Conservation (phyloP, 768 basidiomycete species). For the Sarcodon sp. region DNA sequence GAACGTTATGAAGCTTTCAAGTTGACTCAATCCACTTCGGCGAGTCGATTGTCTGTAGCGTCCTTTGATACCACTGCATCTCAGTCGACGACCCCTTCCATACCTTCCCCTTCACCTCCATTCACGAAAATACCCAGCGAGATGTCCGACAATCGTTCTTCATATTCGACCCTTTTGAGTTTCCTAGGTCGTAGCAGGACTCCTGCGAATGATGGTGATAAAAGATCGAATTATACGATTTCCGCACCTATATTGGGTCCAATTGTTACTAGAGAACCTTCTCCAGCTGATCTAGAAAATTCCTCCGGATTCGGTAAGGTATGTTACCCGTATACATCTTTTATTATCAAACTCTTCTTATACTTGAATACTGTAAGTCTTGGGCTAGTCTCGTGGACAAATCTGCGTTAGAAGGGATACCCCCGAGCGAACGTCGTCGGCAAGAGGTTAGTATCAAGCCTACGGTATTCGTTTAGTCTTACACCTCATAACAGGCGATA, state of each 20-base stretch:
- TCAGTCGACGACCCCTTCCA: constrained; percentile 20
- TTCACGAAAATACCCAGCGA: background rate
- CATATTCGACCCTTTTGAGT: constrained; percentile 37
- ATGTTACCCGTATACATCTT: constrained; percentile 11
- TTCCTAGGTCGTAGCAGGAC: constrained; percentile 55
- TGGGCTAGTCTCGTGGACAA: constrained; percentile 92
- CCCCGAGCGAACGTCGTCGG: constrained; percentile 63
- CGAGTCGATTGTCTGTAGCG: constrained; percentile 45
- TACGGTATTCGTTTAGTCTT: background rate
- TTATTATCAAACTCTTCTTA: background rate
- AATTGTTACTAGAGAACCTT: constrained; percentile 25
- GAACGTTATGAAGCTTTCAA: constrained; percentile 82
- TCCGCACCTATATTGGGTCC: constrained; percentile 55
- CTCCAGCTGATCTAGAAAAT: constrained; percentile 25
- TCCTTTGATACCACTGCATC: constrained; percentile 33
- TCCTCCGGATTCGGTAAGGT: constrained; percentile 64
- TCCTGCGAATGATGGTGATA: constrained; percentile 33
- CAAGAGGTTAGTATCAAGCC: constrained; percentile 54
- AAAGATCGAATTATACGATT: constrained; percentile 35
- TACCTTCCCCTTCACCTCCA: constrained; percentile 6
- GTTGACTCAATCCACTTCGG: constrained; percentile 23
- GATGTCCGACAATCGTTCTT: constrained; percentile 21
- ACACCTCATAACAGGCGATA: constrained; percentile 46
- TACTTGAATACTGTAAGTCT: constrained; percentile 31
- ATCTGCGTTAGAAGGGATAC: constrained; percentile 71